Evolutionary conservation across 306 rosid genomes (phyloP), one percentile per base, ranked within the genome.

Genomic region (Medicago ruthenica): DNA sequence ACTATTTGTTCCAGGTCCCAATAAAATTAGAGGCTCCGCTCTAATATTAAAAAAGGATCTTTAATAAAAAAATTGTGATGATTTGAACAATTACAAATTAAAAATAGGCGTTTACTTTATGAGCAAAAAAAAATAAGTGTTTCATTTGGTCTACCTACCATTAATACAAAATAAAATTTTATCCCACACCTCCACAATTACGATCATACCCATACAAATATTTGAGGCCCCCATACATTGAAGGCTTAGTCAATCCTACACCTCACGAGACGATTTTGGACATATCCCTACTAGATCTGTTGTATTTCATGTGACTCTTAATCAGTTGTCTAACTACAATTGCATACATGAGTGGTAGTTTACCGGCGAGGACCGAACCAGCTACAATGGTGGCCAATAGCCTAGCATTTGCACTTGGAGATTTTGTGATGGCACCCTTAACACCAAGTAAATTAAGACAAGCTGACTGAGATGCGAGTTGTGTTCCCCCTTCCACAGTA

Each of bases 261-360:
- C 27, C 27, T 85, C 75, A 86, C 21, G 81, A 65, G 76, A 77
- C 81, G 6, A 73, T 7, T 42, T 59, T 75, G 47, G 88, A 44
- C 15, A 83, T 34, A 55, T 87, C 86, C 71, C 24, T 79, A 88
- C 76, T 83, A 74, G 96, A 88, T 75, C 96, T 86, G 70, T 90
- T 90, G 88, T 84, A 90, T 70, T 90, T 90, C 96, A 90, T 90
- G 83, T 90, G 96, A 76, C 96, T 90, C 80, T 59, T 86, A n/a
- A 90, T 90, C 17, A 89, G 93, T 44, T 89, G 93, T 24, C 93
- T 91, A 3, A 89, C 91, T 18, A 91, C 86, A 58, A 89, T 85
- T 70, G 93, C 93, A 31, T 91, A 89, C 93, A 89, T 79, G 54
- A 89, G 80, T 0, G 93, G 87, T 13, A 89, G 87, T 76, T 89